A percentile compares a stretch with the other conserved stretches of the same genome.
These are phyloP conservation scores for Dactylonectria estremocensis DNA, from an alignment of 2,329 filamentous ascomycete species.

Conservation along the genomic window DNA sequence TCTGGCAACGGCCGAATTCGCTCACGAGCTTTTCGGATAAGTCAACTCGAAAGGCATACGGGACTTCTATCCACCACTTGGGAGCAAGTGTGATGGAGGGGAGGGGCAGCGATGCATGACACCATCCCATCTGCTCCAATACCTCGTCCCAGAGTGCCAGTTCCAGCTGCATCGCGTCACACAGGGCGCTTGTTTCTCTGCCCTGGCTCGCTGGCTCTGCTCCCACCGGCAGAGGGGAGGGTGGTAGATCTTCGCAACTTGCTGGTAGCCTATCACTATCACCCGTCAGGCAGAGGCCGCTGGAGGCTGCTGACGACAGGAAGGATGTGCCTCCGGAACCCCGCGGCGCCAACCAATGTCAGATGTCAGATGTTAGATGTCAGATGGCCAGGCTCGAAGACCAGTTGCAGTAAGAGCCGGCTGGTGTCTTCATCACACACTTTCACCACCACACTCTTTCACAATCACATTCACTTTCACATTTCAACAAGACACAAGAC, in stretches of 20 bases:
- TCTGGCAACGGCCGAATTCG: conserved; percentile 34
- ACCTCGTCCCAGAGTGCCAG: conserved; percentile 13
- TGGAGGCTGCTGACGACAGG: conserved; percentile 1
- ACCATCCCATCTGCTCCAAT: conserved; percentile 24
- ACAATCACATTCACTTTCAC: not conserved
- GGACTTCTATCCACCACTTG: not conserved
- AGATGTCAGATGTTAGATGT: conserved; percentile 14
- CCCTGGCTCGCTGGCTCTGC: conserved; percentile 27
- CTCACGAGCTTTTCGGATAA: conserved; percentile 14
- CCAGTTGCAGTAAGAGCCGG: conserved; percentile 8
- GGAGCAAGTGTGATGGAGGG: conserved; percentile 3
- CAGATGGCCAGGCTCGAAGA: not conserved
- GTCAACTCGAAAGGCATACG: not conserved
- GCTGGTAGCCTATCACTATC: conserved; percentile 10
- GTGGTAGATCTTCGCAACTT: conserved; percentile 6
- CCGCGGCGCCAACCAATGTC: not conserved
- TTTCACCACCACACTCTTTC: not conserved
- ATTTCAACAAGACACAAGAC: conserved; percentile 3
- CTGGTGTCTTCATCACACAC: conserved; percentile 1
- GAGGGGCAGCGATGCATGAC: conserved; percentile 27
- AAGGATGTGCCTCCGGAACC: not conserved
- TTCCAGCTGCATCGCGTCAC: conserved; percentile 29
- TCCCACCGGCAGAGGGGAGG: conserved; percentile 14
- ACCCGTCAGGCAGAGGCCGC: conserved; percentile 3
- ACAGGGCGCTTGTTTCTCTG: conserved; percentile 24